These are phyloP conservation scores for Chenopodium suecicum DNA, from an alignment of 148 eudicot species.

Conservation along the genomic window DNA sequence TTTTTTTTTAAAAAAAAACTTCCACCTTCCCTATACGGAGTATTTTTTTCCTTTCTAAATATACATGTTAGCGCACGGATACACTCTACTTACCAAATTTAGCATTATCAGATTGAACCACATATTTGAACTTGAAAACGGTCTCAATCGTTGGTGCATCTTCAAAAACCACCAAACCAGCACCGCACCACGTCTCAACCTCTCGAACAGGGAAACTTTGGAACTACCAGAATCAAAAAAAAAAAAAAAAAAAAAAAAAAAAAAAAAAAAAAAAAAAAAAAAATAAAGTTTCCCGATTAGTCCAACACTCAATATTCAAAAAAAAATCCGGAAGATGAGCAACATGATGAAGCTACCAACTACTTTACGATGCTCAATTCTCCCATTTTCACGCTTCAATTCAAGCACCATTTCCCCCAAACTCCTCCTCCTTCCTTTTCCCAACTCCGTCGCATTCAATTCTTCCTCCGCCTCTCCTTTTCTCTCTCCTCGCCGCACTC, in stretches of 20 bases:
- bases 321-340: slow-evolving; percentile 21
- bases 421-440: background rate
- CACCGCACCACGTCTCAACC: background rate
- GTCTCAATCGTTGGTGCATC: no score
- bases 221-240: no score
- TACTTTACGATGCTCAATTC: slow-evolving; percentile 30
- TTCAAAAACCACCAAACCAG: no score
- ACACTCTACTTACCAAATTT: no score
- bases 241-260: no score
- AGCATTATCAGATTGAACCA: no score
- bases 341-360: slow-evolving; percentile 27
- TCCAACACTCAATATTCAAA: background rate
- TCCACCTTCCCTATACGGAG: no score
- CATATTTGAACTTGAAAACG: no score
- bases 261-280: no score
- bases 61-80: no score
- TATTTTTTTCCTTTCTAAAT: no score
- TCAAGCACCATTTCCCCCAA: slow-evolving; percentile 14
- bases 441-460: background rate
- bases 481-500: slow-evolving; percentile 3
- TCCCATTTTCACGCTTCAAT: slow-evolving; percentile 13
- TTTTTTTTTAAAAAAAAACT: no score
- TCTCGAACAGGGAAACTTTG: background rate
- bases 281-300: background rate
- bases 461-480: background rate